Evolutionary conservation across 176 grass and related monocot genomes (phyloP).

Genomic region (Rhynchospora tenuis): DNA sequence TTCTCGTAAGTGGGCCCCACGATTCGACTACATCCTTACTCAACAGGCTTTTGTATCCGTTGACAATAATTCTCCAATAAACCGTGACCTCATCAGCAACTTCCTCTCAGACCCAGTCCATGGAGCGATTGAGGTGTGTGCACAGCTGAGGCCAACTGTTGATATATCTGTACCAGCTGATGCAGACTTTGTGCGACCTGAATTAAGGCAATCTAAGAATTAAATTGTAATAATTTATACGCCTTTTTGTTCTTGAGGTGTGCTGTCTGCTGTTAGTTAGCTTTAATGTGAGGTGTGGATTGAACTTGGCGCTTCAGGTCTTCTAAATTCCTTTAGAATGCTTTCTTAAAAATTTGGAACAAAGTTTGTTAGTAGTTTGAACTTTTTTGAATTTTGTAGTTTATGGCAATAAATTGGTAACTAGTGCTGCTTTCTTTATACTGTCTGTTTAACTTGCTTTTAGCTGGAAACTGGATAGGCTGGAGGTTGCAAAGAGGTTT

Average conservation of each 20-base stretch:
- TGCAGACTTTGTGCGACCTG: constrained; percentile 73
- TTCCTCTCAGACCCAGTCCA: constrained; percentile 76
- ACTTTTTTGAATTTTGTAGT: neutral
- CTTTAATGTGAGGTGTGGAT: neutral
- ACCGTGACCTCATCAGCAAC: constrained; percentile 86
- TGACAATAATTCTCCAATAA: constrained; percentile 41
- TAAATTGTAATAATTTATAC: neutral
- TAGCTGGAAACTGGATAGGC: neutral
- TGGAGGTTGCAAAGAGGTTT: neutral
- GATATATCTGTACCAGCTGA: constrained; percentile 80
- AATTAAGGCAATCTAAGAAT: constrained; percentile 35
- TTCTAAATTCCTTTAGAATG: neutral
- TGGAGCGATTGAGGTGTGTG: constrained; percentile 68
- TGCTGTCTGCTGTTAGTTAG: neutral
- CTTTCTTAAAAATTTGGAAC: neutral
- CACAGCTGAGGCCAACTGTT: constrained; percentile 70
- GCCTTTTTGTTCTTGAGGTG: neutral
- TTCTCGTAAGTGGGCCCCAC: constrained; percentile 87
- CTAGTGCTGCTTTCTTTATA: neutral
- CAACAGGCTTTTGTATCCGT: constrained; percentile 71
- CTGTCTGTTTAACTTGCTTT: neutral
- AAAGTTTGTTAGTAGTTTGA: neutral
- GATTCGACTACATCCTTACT: constrained; percentile 84
- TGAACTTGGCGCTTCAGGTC: neutral
- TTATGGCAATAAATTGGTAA: neutral